These are phyloP conservation scores for Galerina marginata DNA, from an alignment of 768 basidiomycete genomes.

Conservation along the genomic window DNA sequence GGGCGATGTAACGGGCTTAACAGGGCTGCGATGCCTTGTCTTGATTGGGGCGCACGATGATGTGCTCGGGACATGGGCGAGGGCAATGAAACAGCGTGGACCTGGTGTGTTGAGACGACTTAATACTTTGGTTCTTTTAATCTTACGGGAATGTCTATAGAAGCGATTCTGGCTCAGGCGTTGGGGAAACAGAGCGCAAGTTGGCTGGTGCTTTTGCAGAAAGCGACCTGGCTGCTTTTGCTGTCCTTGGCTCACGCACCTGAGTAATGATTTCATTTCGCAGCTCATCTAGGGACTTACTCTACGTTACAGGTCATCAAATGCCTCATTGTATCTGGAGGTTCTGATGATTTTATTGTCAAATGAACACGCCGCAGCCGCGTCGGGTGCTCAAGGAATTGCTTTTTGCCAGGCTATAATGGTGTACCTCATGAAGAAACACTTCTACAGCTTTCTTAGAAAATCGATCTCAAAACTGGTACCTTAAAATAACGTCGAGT, in stretches of 20 bases:
- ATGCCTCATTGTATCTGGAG: conserved; percentile 52
- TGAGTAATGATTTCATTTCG: conserved; percentile 43
- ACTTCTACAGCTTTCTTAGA: conserved; percentile 49
- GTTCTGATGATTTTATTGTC: conserved; percentile 57
- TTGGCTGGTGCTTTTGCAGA: conserved; percentile 66
- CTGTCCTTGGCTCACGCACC: conserved; percentile 53
- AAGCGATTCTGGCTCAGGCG: conserved; percentile 49
- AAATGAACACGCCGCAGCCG: conserved; percentile 21
- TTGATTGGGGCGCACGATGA: conserved; percentile 61
- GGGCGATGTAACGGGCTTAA: conserved; percentile 54
- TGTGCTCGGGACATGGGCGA: conserved; percentile 54
- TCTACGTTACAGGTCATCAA: conserved; percentile 43
- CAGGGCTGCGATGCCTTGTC: conserved; percentile 67
- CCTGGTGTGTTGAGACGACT: conserved; percentile 33
- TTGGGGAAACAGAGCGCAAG: conserved; percentile 42
- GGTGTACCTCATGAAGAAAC: conserved; percentile 50
- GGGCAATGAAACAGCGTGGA: conserved; percentile 35
- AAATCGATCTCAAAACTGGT: conserved; percentile 55
- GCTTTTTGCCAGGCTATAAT: conserved; percentile 40
- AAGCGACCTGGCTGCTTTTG: conserved; percentile 55
- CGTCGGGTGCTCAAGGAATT: conserved; percentile 39
- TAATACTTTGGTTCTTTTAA: background rate
- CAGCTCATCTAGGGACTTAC: background rate
- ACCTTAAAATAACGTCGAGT: too few species aligned
- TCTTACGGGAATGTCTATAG: background rate